A percentile compares a stretch with the other conserved stretches of the same genome.
These are phyloP conservation scores for Dioscorea cayenensis DNA, from an alignment of 116 monocot species.

Conservation along the genomic window DNA sequence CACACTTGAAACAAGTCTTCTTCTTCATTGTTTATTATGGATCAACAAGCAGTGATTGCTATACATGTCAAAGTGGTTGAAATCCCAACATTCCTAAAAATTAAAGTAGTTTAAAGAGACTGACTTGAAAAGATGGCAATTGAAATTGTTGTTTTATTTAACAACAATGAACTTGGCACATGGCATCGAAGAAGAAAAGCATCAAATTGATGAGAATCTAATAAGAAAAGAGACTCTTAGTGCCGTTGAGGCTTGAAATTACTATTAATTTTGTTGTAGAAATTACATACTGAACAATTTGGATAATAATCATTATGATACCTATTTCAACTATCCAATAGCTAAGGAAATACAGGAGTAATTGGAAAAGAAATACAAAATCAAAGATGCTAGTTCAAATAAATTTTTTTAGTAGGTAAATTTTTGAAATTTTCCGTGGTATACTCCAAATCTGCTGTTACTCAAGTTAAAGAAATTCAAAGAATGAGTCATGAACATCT, in stretches of 20 bases:
- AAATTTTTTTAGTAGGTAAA: too few species aligned
- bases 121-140: not conserved
- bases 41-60: too few species aligned
- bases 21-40: too few species aligned
- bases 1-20: too few species aligned
- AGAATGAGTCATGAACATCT: too few species aligned
- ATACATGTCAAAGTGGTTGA: too few species aligned
- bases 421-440: too few species aligned
- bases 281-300: conserved; percentile 4
- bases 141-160: not conserved
- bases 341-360: not conserved
- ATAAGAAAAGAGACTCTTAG: not conserved
- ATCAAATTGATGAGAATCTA: not conserved
- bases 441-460: too few species aligned
- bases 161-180: not conserved
- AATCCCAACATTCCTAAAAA: not conserved
- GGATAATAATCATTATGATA: not conserved
- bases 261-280: not conserved
- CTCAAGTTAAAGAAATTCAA: too few species aligned
- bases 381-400: not conserved
- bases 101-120: not conserved
- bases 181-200: not conserved
- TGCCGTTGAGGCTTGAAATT: not conserved
- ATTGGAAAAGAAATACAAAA: not conserved
- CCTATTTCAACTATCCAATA: not conserved